These are phyloP conservation scores for Termitomyces sp. DNA, from an alignment of 768 basidiomycete genomes.

Conservation along the genomic window DNA sequence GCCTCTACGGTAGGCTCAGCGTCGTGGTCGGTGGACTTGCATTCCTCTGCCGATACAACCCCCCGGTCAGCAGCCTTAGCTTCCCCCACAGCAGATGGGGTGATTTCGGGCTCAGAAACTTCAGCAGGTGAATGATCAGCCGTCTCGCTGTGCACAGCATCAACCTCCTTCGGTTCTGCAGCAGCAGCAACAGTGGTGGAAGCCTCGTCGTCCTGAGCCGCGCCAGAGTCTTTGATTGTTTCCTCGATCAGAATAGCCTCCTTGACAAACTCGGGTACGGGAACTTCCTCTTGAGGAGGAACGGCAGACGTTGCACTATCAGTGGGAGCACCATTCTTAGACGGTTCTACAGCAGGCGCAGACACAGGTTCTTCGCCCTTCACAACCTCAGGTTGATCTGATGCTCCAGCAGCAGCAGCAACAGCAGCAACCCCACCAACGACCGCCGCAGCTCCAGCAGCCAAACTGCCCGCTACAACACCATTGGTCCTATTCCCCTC, in stretches of 20 bases:
- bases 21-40: background rate
- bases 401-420: constrained; percentile 8
- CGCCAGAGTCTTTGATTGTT: background rate
- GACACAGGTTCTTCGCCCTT: background rate
- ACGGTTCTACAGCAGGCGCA: background rate
- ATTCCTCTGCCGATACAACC: constrained; percentile 5
- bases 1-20: background rate
- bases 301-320: background rate
- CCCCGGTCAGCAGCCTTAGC: background rate
- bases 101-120: constrained; percentile 7
- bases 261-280: background rate
- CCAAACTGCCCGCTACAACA: constrained; percentile 14
- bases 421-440: constrained; percentile 20
- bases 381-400: background rate
- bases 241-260: background rate
- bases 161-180: background rate
- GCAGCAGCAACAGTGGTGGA: background rate
- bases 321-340: background rate
- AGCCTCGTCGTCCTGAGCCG: background rate
- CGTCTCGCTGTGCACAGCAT: background rate
- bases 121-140: background rate
- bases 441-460: constrained; percentile 19
- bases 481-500: constrained; percentile 10
- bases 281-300: background rate
- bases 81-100: background rate